A percentile compares a stretch with the other conserved stretches of the same genome.
Conservation (phyloP, 2,329 filamentous ascomycete species). For the Arthrobotrys sphaeroides region DNA sequence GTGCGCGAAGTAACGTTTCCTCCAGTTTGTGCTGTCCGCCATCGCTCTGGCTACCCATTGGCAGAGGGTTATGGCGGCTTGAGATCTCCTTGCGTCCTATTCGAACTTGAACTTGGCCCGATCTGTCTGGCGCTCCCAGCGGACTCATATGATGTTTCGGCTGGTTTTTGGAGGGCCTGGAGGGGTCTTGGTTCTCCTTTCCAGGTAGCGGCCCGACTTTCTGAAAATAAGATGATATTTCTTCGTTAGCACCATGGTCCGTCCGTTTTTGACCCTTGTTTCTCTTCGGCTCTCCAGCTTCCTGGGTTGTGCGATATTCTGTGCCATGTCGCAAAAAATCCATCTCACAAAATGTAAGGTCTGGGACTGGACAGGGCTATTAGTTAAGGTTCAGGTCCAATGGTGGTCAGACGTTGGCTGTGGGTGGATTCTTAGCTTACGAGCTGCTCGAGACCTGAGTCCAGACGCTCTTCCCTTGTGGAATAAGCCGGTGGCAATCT, state of each 20-base stretch:
- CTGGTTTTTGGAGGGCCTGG: neutral
- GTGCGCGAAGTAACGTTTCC: neutral
- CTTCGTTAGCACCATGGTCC: neutral
- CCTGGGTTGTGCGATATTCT: neutral
- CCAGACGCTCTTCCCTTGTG: slow-evolving; percentile 40
- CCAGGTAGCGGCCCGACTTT: neutral
- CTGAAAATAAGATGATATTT: slow-evolving; percentile 42
- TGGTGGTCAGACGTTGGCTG: neutral
- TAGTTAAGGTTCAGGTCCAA: neutral
- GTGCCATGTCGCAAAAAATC: slow-evolving; percentile 21
- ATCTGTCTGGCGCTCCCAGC: neutral
- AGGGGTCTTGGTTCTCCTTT: slow-evolving; percentile 27
- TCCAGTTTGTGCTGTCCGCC: neutral
- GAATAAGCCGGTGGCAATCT: slow-evolving; percentile 32
- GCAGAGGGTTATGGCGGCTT: neutral
- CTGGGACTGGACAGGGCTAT: slow-evolving; percentile 24
- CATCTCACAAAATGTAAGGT: slow-evolving; percentile 46
- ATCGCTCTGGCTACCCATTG: neutral
- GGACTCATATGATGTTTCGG: neutral
- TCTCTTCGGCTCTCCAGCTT: neutral
- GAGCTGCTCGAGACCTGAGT: slow-evolving; percentile 25
- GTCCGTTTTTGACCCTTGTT: neutral
- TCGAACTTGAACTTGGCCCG: neutral
- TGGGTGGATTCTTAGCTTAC: slow-evolving; percentile 13
- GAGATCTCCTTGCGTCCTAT: neutral